Evolutionary conservation across 176 grass and related monocot species (phyloP), one percentile per base, ranked within the genome.

Genomic region (Hyparrhenia diplandra): DNA sequence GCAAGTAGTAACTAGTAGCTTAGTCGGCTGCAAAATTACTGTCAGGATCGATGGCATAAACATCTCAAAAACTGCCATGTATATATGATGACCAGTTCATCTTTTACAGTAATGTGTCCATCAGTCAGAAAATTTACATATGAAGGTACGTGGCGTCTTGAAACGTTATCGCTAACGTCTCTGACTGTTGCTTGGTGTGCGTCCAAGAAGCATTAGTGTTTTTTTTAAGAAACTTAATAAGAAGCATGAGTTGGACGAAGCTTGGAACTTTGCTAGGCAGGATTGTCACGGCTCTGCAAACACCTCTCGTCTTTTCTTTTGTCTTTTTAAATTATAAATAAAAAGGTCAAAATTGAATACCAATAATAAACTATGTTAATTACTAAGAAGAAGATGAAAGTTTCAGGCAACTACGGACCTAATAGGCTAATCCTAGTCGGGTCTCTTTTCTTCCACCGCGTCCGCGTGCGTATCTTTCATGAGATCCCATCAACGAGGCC

Each of bases 231-330:
- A n/a, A n/a, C n/a, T n/a, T n/a, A n/a, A n/a, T n/a, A n/a, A n/a
- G n/a, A n/a, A n/a, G 32, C 35, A 39, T 75, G 61, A 45, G 20
- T 20, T 42, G 21, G 64, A 57, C 0, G 8, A 59, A 42, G 13
- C 2, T 17, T 87, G 85, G 78, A 81, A 47, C 57, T 35, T 82
- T 82, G 31, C 7, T 30, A 9, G 52, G 57, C 2, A 76, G 32
- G 8, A 25, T 69, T 21, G 13, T n/a, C n/a, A n/a, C 23, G 7
- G 5, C 71, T 27, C 18, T 9, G 61, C 23, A n/a, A 40, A 16
- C 54, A 36, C 37, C 37, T 40, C 43, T 46, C 13, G 4, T 49
- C n/a, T 58, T 58, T 24, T 58, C 0, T n/a, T n/a, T n/a, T n/a
- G n/a, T n/a, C n/a, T n/a, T n/a, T n/a, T n/a, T n/a, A n/a, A n/a